Evolutionary conservation across 2,329 filamentous ascomycete genomes (phyloP).

Genomic region (Sphaceloma murrayae): DNA sequence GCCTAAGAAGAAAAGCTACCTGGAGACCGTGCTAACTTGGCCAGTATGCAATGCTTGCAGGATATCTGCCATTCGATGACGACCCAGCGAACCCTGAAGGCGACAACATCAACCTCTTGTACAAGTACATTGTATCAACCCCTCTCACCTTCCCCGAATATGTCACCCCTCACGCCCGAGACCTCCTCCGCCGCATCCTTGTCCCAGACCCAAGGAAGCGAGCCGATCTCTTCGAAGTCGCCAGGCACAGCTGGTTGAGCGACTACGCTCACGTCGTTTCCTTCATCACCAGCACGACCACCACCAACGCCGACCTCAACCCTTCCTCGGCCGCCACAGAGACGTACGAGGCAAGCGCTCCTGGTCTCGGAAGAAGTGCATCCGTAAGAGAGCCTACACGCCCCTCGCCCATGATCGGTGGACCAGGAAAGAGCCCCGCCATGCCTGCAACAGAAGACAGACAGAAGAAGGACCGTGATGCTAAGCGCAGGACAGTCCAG

Average conservation of each 20-base stretch:
- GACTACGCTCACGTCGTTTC: slow-evolving; percentile 95
- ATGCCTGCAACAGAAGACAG: slow-evolving; percentile 52
- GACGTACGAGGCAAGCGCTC: slow-evolving; percentile 27
- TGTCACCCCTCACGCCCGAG: slow-evolving; percentile 89
- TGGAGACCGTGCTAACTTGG: no score
- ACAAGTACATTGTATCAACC: slow-evolving; percentile 98
- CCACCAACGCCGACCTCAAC: slow-evolving; percentile 73
- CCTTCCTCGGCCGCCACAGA: slow-evolving; percentile 57
- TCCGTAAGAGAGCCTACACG: slow-evolving; percentile 85
- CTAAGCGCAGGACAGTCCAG: slow-evolving; percentile 88
- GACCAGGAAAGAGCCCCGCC: slow-evolving; percentile 29
- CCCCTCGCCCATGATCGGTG: slow-evolving; percentile 44
- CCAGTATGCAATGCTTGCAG: slow-evolving; percentile 99
- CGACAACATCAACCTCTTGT: slow-evolving; percentile 96
- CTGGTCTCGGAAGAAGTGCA: slow-evolving; percentile 67
- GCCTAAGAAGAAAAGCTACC: slow-evolving; percentile 16
- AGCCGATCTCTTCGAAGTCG: slow-evolving; percentile 93
- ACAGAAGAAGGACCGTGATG: slow-evolving; percentile 61
- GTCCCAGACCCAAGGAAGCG: slow-evolving; percentile 91
- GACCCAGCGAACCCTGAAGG: slow-evolving; percentile 97
- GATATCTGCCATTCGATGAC: slow-evolving; percentile 95
- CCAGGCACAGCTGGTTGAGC: slow-evolving; percentile 93
- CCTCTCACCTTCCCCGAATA: slow-evolving; percentile 97
- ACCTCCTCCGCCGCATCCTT: slow-evolving; percentile 82
- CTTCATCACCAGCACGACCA: slow-evolving; percentile 93